These are phyloP conservation scores for Coccinonectria pachysandricola DNA, from an alignment of 2,329 filamentous ascomycete genomes.

Conservation along the genomic window DNA sequence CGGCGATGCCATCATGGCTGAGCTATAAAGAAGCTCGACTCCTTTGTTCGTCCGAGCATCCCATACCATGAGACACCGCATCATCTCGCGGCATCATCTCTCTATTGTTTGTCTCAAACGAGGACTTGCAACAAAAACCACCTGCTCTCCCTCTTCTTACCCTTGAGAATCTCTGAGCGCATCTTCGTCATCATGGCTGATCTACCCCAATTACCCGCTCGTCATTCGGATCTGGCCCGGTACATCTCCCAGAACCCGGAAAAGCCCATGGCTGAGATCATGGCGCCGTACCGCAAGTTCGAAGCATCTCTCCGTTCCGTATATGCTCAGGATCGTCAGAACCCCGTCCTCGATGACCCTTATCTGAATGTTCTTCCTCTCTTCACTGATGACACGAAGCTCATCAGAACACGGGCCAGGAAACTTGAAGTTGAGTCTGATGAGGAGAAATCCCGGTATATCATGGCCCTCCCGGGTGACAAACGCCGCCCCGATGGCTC, in stretches of 20 bases:
- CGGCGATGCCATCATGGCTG: conserved; percentile 1
- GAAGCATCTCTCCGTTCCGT: conserved; percentile 56
- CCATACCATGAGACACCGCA: too few relatives aligned
- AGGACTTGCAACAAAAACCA: too few relatives aligned
- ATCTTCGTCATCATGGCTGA: conserved; percentile 29
- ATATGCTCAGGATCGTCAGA: conserved; percentile 57
- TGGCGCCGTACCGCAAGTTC: conserved; percentile 57
- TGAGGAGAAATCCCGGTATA: conserved; percentile 52
- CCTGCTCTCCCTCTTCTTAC: too few relatives aligned
- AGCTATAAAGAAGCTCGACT: not conserved
- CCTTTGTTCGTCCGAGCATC: too few relatives aligned
- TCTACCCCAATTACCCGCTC: conserved; percentile 36
- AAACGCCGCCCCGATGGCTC: conserved; percentile 53
- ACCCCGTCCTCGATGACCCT: conserved; percentile 45
- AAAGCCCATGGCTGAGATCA: conserved; percentile 44
- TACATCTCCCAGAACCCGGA: conserved; percentile 47
- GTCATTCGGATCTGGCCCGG: conserved; percentile 33
- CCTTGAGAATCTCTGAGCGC: too few relatives aligned
- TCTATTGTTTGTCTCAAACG: too few relatives aligned
- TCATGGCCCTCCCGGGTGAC: conserved; percentile 55
- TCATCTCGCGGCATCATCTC: not conserved
- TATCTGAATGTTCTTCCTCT: conserved; percentile 56
- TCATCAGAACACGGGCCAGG: conserved; percentile 53
- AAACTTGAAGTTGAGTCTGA: conserved; percentile 46
- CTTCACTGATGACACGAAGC: conserved; percentile 45